phyloP scores from a whole-genome alignment of 768 basidiomycete species.

The Pulveroboletus sp. region DNA sequence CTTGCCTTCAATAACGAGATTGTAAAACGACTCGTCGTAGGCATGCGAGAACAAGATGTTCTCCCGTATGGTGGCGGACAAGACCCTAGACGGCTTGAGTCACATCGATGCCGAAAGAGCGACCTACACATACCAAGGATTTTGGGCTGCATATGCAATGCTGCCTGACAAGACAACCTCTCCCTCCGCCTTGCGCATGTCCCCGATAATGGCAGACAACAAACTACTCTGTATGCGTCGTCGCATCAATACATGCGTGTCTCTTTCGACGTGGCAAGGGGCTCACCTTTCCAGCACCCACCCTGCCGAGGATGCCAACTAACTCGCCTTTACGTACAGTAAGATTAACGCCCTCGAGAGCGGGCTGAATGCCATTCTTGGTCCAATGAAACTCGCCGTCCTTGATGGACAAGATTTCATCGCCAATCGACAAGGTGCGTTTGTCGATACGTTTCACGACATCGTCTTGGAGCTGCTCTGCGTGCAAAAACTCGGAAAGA shows the following conservation, averaged over 20 bases:
- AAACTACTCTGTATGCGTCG: slow-evolving; percentile 55
- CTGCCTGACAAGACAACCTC: slow-evolving; percentile 65
- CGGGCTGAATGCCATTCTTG: slow-evolving; percentile 49
- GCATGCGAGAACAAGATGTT: slow-evolving; percentile 92
- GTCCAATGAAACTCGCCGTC: slow-evolving; percentile 85
- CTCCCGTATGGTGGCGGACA: slow-evolving; percentile 81
- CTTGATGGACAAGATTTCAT: slow-evolving; percentile 67
- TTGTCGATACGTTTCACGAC: slow-evolving; percentile 57
- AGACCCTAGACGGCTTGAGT: slow-evolving; percentile 49
- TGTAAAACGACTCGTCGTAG: slow-evolving; percentile 83
- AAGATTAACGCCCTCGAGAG: slow-evolving; percentile 76
- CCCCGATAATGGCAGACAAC: slow-evolving; percentile 79
- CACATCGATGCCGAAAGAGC: neutral
- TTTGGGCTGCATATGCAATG: slow-evolving; percentile 83
- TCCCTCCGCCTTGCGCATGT: slow-evolving; percentile 79
- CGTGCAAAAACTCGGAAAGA: slow-evolving; percentile 69
- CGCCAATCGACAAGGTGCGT: slow-evolving; percentile 47
- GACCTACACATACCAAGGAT: slow-evolving; percentile 61
- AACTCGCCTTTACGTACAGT: slow-evolving; percentile 80
- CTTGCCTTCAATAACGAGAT: slow-evolving; percentile 79
- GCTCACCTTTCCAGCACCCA: slow-evolving; percentile 84
- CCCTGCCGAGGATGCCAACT: slow-evolving; percentile 81
- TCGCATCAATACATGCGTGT: neutral
- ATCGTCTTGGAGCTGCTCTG: slow-evolving; percentile 78
- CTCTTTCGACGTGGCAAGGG: neutral